phyloP scores from a whole-genome alignment of 192 early-diverging fungal genomes.

The Mortierella alpina region DNA sequence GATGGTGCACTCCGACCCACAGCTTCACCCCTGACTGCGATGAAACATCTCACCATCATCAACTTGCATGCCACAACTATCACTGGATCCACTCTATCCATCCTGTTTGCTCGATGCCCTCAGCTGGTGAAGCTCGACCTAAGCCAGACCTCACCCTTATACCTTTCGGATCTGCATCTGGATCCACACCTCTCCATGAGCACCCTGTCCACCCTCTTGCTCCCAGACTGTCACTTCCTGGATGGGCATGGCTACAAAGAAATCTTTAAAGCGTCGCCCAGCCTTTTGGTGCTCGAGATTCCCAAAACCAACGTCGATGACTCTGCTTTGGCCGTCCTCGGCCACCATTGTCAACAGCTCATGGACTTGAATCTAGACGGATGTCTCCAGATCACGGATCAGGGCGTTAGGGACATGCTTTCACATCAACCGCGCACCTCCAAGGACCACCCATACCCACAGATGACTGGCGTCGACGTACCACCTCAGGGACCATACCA shows the following conservation, averaged over 20 bases:
- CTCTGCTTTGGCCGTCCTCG: slow-evolving; percentile 18
- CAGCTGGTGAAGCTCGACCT: slow-evolving; percentile 30
- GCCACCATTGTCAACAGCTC: slow-evolving; percentile 14
- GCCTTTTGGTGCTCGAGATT: slow-evolving; percentile 17
- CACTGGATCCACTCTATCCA: slow-evolving; percentile 35
- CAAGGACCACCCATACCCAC: not conserved
- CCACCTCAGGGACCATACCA: slow-evolving; percentile 10
- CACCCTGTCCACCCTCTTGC: slow-evolving; percentile 3
- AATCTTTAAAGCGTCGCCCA: slow-evolving; percentile 27
- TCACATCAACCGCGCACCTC: slow-evolving; percentile 9
- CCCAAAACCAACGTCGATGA: slow-evolving; percentile 39
- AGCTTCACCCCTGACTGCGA: not conserved
- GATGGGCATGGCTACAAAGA: slow-evolving; percentile 50
- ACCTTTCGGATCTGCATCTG: slow-evolving; percentile 26
- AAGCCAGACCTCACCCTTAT: slow-evolving; percentile 20
- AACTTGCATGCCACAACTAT: slow-evolving; percentile 31
- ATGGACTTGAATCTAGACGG: slow-evolving; percentile 28
- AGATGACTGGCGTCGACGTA: not conserved
- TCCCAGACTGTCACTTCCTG: slow-evolving; percentile 38
- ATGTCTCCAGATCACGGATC: slow-evolving; percentile 45
- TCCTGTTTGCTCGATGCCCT: slow-evolving; percentile 22
- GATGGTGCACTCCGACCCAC: not conserved
- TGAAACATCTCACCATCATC: slow-evolving; percentile 38
- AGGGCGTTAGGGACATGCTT: slow-evolving; percentile 38
- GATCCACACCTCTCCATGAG: slow-evolving; percentile 3